phyloP scores from a whole-genome alignment of 805 yeast genomes.

The Barnettozyma salicaria region DNA sequence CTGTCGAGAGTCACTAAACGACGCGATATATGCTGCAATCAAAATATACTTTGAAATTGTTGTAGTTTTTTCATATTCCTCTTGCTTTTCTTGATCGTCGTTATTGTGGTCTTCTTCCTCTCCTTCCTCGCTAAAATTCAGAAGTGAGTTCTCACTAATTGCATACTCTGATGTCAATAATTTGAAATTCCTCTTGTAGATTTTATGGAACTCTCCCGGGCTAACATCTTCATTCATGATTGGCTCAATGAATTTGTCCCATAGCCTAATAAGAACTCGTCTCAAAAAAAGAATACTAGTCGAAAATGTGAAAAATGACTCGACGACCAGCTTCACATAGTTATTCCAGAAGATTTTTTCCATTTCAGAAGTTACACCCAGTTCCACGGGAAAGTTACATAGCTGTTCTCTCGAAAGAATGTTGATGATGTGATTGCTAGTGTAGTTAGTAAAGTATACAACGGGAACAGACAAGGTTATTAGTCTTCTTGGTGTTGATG shows the following conservation, averaged over 20 bases:
- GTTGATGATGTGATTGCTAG: slow-evolving; percentile 10
- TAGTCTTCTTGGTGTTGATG: slow-evolving; percentile 14
- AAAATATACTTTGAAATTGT: slow-evolving; percentile 61
- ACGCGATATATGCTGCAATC: slow-evolving; percentile 78
- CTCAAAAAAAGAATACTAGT: slow-evolving; percentile 16
- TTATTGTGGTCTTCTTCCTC: slow-evolving; percentile 10
- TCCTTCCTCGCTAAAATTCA: no score
- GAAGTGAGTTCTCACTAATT: slow-evolving; percentile 7
- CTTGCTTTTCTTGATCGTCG: slow-evolving; percentile 9
- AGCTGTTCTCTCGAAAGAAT: slow-evolving; percentile 6
- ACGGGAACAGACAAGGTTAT: slow-evolving; percentile 18
- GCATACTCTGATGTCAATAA: slow-evolving; percentile 32
- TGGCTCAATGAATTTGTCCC: slow-evolving; percentile 22
- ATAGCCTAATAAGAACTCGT: slow-evolving; percentile 17
- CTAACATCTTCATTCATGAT: slow-evolving; percentile 11
- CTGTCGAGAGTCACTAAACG: slow-evolving; percentile 61
- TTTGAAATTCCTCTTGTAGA: slow-evolving; percentile 28
- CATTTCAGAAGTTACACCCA: slow-evolving; percentile 1
- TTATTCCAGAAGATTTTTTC: slow-evolving; percentile 18
- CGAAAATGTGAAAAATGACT: slow-evolving; percentile 22
- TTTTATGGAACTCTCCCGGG: slow-evolving; percentile 17
- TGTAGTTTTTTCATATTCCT: slow-evolving; percentile 43
- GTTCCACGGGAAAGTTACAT: slow-evolving; percentile 13
- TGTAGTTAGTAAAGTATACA: slow-evolving; percentile 18
- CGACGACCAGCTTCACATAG: slow-evolving; percentile 22